Evolutionary conservation across 257 asterid species (phyloP).

Genomic region (Solanum appendiculatum): DNA sequence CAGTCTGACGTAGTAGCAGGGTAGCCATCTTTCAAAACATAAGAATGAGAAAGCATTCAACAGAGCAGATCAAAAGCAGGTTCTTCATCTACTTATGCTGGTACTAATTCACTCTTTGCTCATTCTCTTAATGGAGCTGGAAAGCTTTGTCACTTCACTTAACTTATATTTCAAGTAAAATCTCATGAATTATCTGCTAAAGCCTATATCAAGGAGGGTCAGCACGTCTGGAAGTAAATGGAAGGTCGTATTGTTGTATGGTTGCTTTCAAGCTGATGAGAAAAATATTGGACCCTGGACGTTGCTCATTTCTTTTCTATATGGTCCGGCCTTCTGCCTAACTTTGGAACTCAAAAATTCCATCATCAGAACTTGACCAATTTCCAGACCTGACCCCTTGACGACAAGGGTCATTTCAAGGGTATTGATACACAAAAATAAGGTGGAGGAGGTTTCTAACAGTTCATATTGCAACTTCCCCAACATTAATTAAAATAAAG

Average conservation of each 20-base stretch:
- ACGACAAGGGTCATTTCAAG: not conserved
- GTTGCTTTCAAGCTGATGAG: not conserved
- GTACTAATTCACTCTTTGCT: not conserved
- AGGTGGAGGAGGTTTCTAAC: not conserved
- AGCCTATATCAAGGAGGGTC: not conserved
- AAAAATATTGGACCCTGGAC: not conserved
- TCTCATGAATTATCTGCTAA: not conserved
- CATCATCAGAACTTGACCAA: not conserved
- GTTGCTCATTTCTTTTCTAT: not conserved
- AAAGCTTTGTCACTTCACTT: not conserved
- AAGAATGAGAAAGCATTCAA: not conserved
- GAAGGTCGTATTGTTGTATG: not conserved
- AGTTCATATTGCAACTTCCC: not conserved
- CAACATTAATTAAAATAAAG: not conserved
- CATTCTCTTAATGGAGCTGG: not conserved
- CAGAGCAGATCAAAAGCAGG: not conserved
- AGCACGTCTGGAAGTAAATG: not conserved
- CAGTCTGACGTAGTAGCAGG: not conserved
- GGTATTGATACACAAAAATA: not conserved
- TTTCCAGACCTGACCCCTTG: not conserved
- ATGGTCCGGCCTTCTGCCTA: not conserved
- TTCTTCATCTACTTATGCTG: not conserved
- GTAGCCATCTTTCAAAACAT: not conserved
- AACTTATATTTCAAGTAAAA: not conserved
- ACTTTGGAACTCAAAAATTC: not conserved